A percentile compares a stretch with the other conserved stretches of the same genome.
Evolutionary conservation across 257 asterid species (phyloP).

Genomic region (Solanum okadae): DNA sequence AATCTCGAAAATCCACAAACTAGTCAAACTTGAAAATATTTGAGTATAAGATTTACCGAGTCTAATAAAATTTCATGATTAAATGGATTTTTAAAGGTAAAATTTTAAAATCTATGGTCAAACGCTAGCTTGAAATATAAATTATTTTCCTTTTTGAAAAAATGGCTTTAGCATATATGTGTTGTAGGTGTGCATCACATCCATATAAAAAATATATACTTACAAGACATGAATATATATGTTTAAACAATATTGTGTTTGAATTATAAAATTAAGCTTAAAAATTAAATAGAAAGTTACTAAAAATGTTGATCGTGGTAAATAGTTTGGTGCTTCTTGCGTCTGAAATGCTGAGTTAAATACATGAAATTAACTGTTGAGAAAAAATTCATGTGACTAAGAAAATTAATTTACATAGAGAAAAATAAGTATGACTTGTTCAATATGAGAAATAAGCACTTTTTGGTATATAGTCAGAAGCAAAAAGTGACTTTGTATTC

Average conservation of each 20-base stretch:
- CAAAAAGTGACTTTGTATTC: neutral
- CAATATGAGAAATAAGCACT: neutral
- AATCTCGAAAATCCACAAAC: neutral
- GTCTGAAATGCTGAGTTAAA: neutral
- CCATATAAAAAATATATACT: too few relatives aligned
- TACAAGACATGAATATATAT: neutral
- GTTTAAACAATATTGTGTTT: neutral
- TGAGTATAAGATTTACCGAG: too few relatives aligned
- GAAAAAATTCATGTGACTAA: neutral
- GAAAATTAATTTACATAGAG: neutral
- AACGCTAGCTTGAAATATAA: neutral
- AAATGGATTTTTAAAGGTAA: neutral
- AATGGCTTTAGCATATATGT: too few relatives aligned
- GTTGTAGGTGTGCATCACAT: neutral
- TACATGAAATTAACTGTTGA: neutral
- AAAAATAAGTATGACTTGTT: neutral
- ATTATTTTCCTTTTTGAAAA: rapidly evolving
- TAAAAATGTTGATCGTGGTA: neutral
- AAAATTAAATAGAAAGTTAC: neutral
- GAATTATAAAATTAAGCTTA: neutral
- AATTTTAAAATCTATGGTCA: neutral
- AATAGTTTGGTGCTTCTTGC: neutral
- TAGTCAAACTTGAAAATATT: neutral
- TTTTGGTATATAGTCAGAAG: neutral
- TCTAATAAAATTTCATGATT: too few relatives aligned